phyloP scores from a whole-genome alignment of 2,329 filamentous ascomycete species.

The Zelopaecilomyces penicillatus region DNA sequence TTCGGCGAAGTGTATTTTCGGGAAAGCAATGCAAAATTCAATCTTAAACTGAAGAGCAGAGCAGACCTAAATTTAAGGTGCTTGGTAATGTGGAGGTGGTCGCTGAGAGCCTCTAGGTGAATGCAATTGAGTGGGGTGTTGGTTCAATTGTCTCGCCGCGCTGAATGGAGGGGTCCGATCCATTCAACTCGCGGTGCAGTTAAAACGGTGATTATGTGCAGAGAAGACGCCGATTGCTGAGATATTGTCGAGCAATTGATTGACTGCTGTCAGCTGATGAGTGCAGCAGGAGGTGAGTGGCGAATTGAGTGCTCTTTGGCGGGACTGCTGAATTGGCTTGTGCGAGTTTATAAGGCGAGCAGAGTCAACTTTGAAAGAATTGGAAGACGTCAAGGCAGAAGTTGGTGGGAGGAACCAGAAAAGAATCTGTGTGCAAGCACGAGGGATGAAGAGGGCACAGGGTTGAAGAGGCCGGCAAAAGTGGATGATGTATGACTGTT shows the following conservation, averaged over 20 bases:
- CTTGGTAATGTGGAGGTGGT: not conserved
- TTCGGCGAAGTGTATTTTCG: constrained; percentile 7
- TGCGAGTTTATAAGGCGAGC: too few species aligned
- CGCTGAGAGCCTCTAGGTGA: not conserved
- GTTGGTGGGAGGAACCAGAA: not conserved
- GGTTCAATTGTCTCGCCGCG: constrained; percentile 1
- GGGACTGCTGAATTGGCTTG: too few species aligned
- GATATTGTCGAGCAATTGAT: not conserved
- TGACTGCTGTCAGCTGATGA: not conserved
- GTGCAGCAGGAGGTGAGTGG: too few species aligned
- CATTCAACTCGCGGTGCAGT: constrained; percentile 5
- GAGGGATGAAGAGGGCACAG: not conserved
- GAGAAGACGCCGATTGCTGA: not conserved
- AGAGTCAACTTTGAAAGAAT: too few species aligned
- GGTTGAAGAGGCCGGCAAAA: not conserved
- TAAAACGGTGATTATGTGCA: not conserved
- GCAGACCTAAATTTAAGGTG: too few species aligned
- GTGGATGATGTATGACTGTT: not conserved
- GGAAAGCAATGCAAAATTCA: constrained; percentile 2
- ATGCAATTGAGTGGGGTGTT: not conserved
- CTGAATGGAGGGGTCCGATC: constrained; percentile 5
- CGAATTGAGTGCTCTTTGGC: too few species aligned
- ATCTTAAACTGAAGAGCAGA: not conserved
- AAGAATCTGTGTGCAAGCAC: not conserved
- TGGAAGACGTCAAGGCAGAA: too few species aligned